Evolutionary conservation across 2,329 filamentous ascomycete genomes (phyloP), one percentile per base, ranked within the genome.

Genomic region (Ophiocordyceps australis): DNA sequence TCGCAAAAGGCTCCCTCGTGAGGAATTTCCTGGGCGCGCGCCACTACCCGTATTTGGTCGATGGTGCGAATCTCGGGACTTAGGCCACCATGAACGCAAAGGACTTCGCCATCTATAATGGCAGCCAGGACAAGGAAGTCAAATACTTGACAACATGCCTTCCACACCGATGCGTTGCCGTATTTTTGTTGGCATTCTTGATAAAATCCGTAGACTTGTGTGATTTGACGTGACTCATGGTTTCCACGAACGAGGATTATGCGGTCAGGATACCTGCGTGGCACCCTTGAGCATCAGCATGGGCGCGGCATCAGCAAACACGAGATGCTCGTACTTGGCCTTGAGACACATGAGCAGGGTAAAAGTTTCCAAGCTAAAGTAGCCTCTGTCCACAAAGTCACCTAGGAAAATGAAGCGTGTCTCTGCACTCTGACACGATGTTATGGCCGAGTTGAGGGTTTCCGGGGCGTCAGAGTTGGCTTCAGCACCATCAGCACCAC

Each of bases 1-100:
- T 98, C 89, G 26, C 89, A 93, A 72, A 98, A 98, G 3, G 89
- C 89, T 5, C 89, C 89, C 55, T 98, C 89, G 43, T 98, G 89
- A 6, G 89, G 89, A 39, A 98, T 98, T 50, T 98, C 89, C 40
- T 93, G 78, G 40, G 92, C 94, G 24, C 89, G 76, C 38, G 94
- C 89, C 35, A 98, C 93, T 37, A 98, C 91, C 42, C 93, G 89
- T 51, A 98, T 95, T 58, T 98, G 89, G 48, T 98, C 89, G 43
- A 98, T 94, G 13, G 82, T 93, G 47, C 94, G 80, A 39, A 98
- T 95, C 42, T 81, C 81, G 3, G 80, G 80, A 28, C 78, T 85
- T 20, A 89, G 59, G 20, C 80, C 89, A 41, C 89, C 89, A 51
- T 98, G 89, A 17, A 98, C 89, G 49, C 89, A 98, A 43, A 98